Conservation (phyloP, 73 alveolate genomes). For the Loxodes magnus region DNA sequence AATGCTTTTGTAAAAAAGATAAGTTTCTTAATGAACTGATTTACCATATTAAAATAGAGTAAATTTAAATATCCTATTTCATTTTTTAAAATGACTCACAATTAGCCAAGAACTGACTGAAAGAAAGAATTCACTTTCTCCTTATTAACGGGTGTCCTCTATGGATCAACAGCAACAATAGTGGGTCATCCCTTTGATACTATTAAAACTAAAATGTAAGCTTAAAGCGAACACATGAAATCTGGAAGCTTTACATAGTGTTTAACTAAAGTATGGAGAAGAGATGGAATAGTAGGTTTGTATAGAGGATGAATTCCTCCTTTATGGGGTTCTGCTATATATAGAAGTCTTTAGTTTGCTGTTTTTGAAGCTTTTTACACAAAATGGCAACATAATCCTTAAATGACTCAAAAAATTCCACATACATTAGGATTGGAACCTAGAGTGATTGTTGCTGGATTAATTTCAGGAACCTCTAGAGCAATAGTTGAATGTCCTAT, state of each 20-base stretch:
- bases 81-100: no score
- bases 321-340: slow-evolving; percentile 26
- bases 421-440: slow-evolving; percentile 10
- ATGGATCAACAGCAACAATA: slow-evolving; percentile 48
- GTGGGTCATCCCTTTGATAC: slow-evolving; percentile 75
- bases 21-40: no score
- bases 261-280: background rate
- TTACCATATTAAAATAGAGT: no score
- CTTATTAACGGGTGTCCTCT: slow-evolving; percentile 55
- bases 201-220: slow-evolving; percentile 46
- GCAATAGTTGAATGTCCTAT: slow-evolving; percentile 58
- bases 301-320: slow-evolving; percentile 39
- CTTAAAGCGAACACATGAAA: slow-evolving; percentile 10
- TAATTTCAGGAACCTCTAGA: slow-evolving; percentile 38
- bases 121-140: no score
- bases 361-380: slow-evolving; percentile 34
- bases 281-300: slow-evolving; percentile 23
- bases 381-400: slow-evolving; percentile 7
- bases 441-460: slow-evolving; percentile 38
- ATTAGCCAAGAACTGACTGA: no score
- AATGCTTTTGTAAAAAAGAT: no score
- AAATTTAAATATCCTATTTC: no score
- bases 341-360: slow-evolving; percentile 29
- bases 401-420: slow-evolving; percentile 7
- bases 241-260: slow-evolving; percentile 10